Evolutionary conservation across 2,329 filamentous ascomycete species (phyloP).

Genomic region (Hypoxylon sp.): DNA sequence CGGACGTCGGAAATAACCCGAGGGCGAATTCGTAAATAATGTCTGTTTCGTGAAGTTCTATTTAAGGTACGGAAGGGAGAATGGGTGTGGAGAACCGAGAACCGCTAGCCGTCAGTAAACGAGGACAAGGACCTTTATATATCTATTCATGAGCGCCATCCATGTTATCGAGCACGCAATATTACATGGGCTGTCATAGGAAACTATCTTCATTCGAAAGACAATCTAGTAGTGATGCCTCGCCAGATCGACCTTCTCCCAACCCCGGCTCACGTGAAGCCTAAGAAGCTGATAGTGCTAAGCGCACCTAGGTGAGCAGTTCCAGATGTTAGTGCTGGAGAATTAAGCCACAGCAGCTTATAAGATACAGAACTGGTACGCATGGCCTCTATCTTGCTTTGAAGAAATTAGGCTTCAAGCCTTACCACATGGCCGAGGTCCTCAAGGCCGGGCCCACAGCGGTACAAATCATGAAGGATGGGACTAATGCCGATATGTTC

Average conservation of each 20-base stretch:
- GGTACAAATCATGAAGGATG: constrained; percentile 53
- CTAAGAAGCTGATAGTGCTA: constrained; percentile 57
- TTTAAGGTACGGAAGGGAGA: constrained; percentile 1
- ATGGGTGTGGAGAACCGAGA: constrained; percentile 27
- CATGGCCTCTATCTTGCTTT: constrained; percentile 56
- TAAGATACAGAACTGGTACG: constrained; percentile 54
- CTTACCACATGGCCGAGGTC: constrained; percentile 57
- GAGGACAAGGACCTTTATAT: constrained; percentile 32
- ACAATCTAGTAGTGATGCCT: constrained; percentile 50
- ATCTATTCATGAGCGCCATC: constrained; percentile 15
- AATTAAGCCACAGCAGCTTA: constrained; percentile 15
- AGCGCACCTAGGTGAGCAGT: constrained; percentile 57
- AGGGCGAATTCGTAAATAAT: constrained; percentile 16
- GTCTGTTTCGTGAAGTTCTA: constrained; percentile 1
- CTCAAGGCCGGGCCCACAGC: constrained; percentile 45
- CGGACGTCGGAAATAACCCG: constrained; percentile 25
- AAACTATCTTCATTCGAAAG: constrained; percentile 31
- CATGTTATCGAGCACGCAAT: constrained; percentile 37
- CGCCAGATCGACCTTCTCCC: constrained; percentile 57
- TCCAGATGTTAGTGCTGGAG: not conserved
- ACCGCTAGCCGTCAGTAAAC: constrained; percentile 21
- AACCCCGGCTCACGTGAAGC: constrained; percentile 50
- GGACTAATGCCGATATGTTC: constrained; percentile 51
- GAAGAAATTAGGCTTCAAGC: constrained; percentile 55
- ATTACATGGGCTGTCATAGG: constrained; percentile 29